Percentiles rank a stretch among this genome's conserved stretches.
Evolutionary conservation across 768 basidiomycete species (phyloP).

Genomic region (Kwoniella pini): DNA sequence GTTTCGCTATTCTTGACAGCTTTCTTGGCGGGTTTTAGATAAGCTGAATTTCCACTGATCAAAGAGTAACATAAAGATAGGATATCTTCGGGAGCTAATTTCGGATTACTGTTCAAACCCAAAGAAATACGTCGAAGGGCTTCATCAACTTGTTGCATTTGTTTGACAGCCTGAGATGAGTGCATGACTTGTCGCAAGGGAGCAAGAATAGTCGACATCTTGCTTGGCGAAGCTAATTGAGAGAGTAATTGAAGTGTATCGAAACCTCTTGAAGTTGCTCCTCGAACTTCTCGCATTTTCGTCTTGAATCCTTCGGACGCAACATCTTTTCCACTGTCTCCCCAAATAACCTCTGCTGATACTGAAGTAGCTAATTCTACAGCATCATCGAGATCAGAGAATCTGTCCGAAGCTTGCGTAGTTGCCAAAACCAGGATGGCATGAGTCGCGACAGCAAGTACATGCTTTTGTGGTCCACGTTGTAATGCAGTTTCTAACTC

Average conservation of each 20-base stretch:
- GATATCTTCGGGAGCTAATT: constrained; percentile 68
- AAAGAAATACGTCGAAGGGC: constrained; percentile 76
- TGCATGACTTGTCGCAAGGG: constrained; percentile 83
- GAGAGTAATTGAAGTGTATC: constrained; percentile 84
- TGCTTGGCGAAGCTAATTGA: constrained; percentile 71
- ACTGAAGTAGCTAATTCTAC: constrained; percentile 77
- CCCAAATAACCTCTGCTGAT: constrained; percentile 87
- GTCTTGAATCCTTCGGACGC: constrained; percentile 89
- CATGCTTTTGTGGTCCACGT: constrained; percentile 91
- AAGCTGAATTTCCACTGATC: constrained; percentile 84
- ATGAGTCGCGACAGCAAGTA: constrained; percentile 81
- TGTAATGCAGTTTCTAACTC: constrained; percentile 81
- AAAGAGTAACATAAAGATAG: constrained; percentile 83
- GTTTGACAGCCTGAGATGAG: constrained; percentile 75
- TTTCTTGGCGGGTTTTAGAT: constrained; percentile 66
- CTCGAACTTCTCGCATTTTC: constrained; percentile 86
- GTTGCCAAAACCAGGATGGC: constrained; percentile 80
- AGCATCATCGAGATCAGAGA: constrained; percentile 70
- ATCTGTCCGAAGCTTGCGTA: constrained; percentile 58
- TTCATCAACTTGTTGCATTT: constrained; percentile 83
- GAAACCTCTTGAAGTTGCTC: constrained; percentile 76
- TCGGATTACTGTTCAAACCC: constrained; percentile 79
- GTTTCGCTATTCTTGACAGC: constrained; percentile 52
- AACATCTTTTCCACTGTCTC: constrained; percentile 86
- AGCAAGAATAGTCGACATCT: constrained; percentile 71